phyloP scores from a whole-genome alignment of 2,329 filamentous ascomycete species.

The Hysterium pulicare region DNA sequence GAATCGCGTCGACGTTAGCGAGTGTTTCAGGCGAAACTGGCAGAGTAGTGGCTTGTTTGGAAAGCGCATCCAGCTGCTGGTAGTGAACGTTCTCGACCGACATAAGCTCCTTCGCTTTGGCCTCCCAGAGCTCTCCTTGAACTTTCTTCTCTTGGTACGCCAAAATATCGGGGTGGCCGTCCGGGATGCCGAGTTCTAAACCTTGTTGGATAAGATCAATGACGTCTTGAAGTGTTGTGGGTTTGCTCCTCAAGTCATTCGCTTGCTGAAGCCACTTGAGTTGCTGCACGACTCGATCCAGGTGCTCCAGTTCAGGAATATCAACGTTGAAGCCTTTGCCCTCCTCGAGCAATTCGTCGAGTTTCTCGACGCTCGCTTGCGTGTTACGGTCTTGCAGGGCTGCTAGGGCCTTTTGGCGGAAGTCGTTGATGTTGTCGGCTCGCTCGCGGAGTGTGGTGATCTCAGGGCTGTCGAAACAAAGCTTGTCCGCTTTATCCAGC shows the following conservation, averaged over 20 bases:
- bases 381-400: slow-evolving; percentile 60
- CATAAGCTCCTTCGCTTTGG: slow-evolving; percentile 88
- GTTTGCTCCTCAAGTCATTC: slow-evolving; percentile 58
- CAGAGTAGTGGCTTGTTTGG: slow-evolving; percentile 72
- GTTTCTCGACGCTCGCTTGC: slow-evolving; percentile 60
- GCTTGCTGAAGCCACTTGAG: slow-evolving; percentile 86
- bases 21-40: slow-evolving; percentile 82
- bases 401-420: slow-evolving; percentile 70
- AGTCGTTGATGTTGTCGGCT: slow-evolving; percentile 77
- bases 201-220: slow-evolving; percentile 74
- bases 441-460: slow-evolving; percentile 83
- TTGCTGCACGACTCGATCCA: slow-evolving; percentile 78
- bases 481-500: slow-evolving; percentile 75
- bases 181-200: slow-evolving; percentile 70
- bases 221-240: slow-evolving; percentile 75
- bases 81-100: slow-evolving; percentile 90
- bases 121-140: slow-evolving; percentile 83
- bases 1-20: slow-evolving; percentile 78
- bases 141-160: slow-evolving; percentile 73
- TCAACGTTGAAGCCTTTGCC: slow-evolving; percentile 88
- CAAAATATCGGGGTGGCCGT: slow-evolving; percentile 74
- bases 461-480: slow-evolving; percentile 92
- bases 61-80: slow-evolving; percentile 87
- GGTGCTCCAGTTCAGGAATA: slow-evolving; percentile 78
- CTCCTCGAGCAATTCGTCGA: slow-evolving; percentile 87